Conservation (phyloP, 2,329 filamentous ascomycete species). For the Emergomyces africanus region DNA sequence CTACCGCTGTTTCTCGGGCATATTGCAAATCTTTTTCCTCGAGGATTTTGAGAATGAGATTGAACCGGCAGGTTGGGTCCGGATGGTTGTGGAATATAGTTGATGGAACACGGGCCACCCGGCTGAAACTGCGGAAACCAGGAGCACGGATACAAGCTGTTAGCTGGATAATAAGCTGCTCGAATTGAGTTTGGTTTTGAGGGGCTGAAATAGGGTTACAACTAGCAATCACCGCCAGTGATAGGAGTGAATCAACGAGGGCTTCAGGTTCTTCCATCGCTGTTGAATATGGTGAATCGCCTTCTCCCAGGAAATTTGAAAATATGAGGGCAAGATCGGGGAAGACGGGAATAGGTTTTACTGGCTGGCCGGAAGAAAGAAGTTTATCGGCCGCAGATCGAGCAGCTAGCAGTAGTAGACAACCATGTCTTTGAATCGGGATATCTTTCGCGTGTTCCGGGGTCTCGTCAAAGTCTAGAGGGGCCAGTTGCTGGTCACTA, state of each 20-base stretch:
- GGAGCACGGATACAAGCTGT: slow-evolving; percentile 23
- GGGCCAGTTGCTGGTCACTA: slow-evolving; percentile 27
- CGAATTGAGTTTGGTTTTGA: slow-evolving; percentile 39
- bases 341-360: slow-evolving; percentile 35
- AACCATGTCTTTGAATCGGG: slow-evolving; percentile 43
- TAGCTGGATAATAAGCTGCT: slow-evolving; percentile 37
- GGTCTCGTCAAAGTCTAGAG: slow-evolving; percentile 42
- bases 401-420: slow-evolving; percentile 42
- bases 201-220: slow-evolving; percentile 35
- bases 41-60: slow-evolving; percentile 43
- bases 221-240: slow-evolving; percentile 39
- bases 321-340: slow-evolving; percentile 41
- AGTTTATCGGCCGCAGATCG: slow-evolving; percentile 37
- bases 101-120: slow-evolving; percentile 25
- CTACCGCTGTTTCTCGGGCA: slow-evolving; percentile 44
- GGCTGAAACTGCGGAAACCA: slow-evolving; percentile 22
- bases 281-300: slow-evolving; percentile 20
- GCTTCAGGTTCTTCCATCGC: slow-evolving; percentile 28
- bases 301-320: slow-evolving; percentile 38
- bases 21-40: slow-evolving; percentile 42
- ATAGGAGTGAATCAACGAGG: slow-evolving; percentile 42
- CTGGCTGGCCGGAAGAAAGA: slow-evolving; percentile 31
- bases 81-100: slow-evolving; percentile 39
- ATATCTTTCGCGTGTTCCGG: slow-evolving; percentile 41
- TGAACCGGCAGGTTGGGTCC: slow-evolving; percentile 38